phyloP scores from a whole-genome alignment of 2,329 filamentous ascomycete species.

The Scedosporium minutisporum region DNA sequence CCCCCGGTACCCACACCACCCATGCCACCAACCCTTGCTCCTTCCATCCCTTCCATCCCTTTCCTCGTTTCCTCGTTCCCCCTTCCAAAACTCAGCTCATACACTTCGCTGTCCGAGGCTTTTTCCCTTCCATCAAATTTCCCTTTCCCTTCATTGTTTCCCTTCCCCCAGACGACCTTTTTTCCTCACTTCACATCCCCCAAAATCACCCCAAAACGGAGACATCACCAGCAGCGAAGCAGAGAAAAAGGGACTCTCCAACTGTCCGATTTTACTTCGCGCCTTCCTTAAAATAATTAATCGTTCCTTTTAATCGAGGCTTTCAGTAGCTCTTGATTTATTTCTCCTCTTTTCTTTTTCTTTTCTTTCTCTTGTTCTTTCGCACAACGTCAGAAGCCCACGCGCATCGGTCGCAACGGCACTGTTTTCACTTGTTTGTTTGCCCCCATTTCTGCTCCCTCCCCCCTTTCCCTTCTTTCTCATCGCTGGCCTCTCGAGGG shows the following conservation, averaged over 20 bases:
- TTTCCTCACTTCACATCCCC: constrained; percentile 13
- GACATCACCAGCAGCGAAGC: constrained; percentile 6
- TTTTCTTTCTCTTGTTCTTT: constrained; percentile 10
- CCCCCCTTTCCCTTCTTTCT: constrained; percentile 5
- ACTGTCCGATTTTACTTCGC: constrained; percentile 13
- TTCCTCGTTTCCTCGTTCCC: not conserved
- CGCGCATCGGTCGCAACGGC: constrained; percentile 13
- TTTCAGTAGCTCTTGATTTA: constrained; percentile 40
- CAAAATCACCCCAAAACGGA: constrained; percentile 14
- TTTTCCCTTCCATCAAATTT: constrained; percentile 8
- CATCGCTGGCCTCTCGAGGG: constrained; percentile 1
- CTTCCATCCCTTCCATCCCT: constrained; percentile 3
- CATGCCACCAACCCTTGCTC: constrained; percentile 1
- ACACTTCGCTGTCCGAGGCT: constrained; percentile 10
- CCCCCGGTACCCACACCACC: constrained; percentile 3
- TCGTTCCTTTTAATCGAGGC: constrained; percentile 24
- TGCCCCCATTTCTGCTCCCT: constrained; percentile 6
- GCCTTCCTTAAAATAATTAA: constrained; percentile 12
- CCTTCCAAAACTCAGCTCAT: constrained; percentile 4
- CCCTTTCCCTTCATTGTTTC: constrained; percentile 6
- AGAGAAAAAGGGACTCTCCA: constrained; percentile 9
- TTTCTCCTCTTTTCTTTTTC: constrained; percentile 9
- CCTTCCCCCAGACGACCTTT: constrained; percentile 9
- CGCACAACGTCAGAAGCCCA: constrained; percentile 16
- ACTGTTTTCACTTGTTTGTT: constrained; percentile 8